Conservation (phyloP, 306 rosid genomes). For the Rosa multiflora region DNA sequence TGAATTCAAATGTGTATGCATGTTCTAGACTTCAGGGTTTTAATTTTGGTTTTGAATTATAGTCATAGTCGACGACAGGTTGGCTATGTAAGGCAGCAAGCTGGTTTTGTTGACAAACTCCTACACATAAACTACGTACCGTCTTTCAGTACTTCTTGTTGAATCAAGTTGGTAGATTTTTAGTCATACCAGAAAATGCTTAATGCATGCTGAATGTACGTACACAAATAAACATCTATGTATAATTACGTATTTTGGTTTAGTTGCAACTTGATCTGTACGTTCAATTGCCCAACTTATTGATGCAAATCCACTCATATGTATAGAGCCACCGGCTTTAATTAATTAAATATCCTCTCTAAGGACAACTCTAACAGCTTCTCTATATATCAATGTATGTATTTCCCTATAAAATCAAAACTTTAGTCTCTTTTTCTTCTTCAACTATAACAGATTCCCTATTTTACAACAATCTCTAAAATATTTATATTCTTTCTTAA, state of each 20-base stretch:
- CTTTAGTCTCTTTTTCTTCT: no score
- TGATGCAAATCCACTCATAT: not conserved
- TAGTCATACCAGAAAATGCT: not conserved
- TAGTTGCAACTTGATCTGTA: not conserved
- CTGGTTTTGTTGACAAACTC: not conserved
- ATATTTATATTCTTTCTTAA: no score
- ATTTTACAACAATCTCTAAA: no score
- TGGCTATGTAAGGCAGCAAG: not conserved
- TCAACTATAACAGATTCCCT: no score
- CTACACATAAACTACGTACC: not conserved
- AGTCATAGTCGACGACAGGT: not conserved
- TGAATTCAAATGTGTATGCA: conserved; percentile 1
- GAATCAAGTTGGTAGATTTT: not conserved
- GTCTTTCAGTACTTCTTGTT: not conserved
- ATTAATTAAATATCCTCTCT: no score
- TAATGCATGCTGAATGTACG: not conserved
- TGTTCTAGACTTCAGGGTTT: not conserved
- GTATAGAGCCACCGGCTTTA: no score
- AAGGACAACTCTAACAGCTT: no score
- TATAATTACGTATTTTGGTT: not conserved
- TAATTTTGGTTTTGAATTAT: not conserved
- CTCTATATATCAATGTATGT: no score
- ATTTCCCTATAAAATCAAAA: no score
- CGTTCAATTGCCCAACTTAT: not conserved
- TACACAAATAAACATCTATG: not conserved